Evolutionary conservation across 495 filamentous ascomycete genomes (phyloP).

Genomic region (Barbatosphaeria neglecta): DNA sequence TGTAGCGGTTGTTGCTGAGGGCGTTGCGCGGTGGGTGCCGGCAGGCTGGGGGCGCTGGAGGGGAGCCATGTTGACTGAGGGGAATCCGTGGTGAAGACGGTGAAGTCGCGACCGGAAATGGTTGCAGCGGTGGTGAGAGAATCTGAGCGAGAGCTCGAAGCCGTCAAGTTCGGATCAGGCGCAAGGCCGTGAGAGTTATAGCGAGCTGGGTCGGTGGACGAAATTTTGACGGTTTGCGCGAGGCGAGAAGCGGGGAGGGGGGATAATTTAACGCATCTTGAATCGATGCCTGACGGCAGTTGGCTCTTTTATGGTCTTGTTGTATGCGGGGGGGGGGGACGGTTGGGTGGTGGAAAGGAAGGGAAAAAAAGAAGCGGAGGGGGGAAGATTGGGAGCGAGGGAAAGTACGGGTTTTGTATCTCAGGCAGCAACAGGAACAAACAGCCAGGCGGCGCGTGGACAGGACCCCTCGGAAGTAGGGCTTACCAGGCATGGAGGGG

Average conservation of each 20-base stretch:
- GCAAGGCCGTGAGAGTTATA: constrained; percentile 34
- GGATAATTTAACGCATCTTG: constrained; percentile 27
- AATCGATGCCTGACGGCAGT: constrained; percentile 13
- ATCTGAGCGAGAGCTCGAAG: constrained; percentile 35
- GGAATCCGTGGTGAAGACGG: constrained; percentile 50
- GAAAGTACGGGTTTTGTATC: constrained; percentile 15
- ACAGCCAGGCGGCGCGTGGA: background rate
- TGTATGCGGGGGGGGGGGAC: constrained; percentile 6
- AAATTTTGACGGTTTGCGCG: constrained; percentile 30
- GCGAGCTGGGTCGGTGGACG: constrained; percentile 29
- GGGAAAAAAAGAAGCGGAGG: constrained; percentile 1
- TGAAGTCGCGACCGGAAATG: constrained; percentile 40
- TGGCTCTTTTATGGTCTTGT: constrained; percentile 5
- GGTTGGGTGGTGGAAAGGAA: constrained; percentile 13
- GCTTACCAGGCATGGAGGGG: background rate
- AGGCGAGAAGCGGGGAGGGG: constrained; percentile 9
- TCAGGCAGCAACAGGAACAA: constrained; percentile 18
- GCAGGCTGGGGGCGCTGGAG: constrained; percentile 47
- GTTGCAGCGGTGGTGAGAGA: constrained; percentile 33
- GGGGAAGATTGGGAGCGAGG: constrained; percentile 9
- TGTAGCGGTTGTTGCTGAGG: constrained; percentile 27
- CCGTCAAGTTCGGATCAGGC: constrained; percentile 46
- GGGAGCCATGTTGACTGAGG: constrained; percentile 47
- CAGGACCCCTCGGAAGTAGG: background rate
- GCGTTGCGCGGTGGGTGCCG: constrained; percentile 42